Base-by-base conservation (phyloP, 1,284 basidiomycete species). In the Pyrrhoderma noxium region DNA sequence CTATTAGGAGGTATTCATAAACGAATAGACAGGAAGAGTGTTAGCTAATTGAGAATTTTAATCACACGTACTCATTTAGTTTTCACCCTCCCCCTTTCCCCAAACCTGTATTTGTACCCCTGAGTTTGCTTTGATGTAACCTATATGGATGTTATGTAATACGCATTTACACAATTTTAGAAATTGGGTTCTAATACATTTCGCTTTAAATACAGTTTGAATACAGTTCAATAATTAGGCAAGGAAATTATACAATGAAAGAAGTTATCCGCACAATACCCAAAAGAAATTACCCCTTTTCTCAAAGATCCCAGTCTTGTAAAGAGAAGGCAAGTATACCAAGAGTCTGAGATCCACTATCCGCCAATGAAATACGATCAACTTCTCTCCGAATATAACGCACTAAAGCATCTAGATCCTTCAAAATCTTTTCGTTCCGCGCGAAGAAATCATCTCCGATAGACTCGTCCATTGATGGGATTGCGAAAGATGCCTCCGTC, bases 281-380 rank as follows among this genome's bases (percentile, higher is more conserved):
- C n/a, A n/a, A n/a, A n/a, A n/a, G n/a, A n/a, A n/a, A n/a, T n/a
- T n/a, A n/a, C n/a, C n/a, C n/a, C n/a, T 23, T 39, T 18, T 13
- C 5, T 56, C 63, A 68, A 53, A 63, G 58, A 66, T 85, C 85
- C 89, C 90, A 92, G 60, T 91, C 89, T 53, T 90, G 84, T 47
- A 93, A 68, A 34, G 77, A 72, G 64, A 92, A 90, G 2, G 82
- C 81, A 42, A 93, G 69, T 48, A 89, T 76, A 0, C 76, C 80
- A 66, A 89, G 92, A 0, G 80, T 70, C 44, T 83, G 79, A 14
- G 70, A 70, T 34, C 67, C 65, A 2, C 75, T 77, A 51, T 72
- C 73, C 25, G 75, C 77, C 46, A 41, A 36, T 3, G 63, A 56
- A 2, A 87, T 67, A 58, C 70, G 78, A 62, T 86, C 87, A 23